Conservation (phyloP, 768 basidiomycete genomes). For the Roridomyces roridus region DNA sequence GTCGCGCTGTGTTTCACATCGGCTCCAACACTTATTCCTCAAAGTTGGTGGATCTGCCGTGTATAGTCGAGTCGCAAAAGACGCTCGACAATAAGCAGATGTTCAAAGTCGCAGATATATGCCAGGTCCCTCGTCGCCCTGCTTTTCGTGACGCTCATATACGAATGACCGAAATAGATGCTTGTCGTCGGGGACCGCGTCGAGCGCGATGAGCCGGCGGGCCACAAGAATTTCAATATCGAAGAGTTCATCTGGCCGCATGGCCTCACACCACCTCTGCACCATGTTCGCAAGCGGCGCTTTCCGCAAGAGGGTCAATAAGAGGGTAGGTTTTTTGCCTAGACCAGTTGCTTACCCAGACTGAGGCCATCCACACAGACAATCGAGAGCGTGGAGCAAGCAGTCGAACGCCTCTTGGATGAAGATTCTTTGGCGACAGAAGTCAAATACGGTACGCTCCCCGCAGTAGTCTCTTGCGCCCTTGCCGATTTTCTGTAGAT, state of each 20-base stretch:
- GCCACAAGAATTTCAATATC: constrained; percentile 78
- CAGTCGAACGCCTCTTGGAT: constrained; percentile 86
- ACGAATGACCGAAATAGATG: constrained; percentile 64
- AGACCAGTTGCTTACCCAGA: neutral
- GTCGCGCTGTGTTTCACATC: constrained; percentile 89
- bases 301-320: constrained; percentile 91
- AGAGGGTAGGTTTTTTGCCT: constrained; percentile 55
- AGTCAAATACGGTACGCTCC: constrained; percentile 72
- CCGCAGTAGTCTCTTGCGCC: neutral
- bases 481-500: constrained; percentile 48
- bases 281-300: constrained; percentile 87
- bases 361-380: constrained; percentile 53
- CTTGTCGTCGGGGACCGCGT: constrained; percentile 84
- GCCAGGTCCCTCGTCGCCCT: constrained; percentile 60
- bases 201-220: constrained; percentile 69
- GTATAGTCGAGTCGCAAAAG: constrained; percentile 94
- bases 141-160: constrained; percentile 22
- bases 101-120: constrained; percentile 99
- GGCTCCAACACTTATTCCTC: constrained; percentile 82
- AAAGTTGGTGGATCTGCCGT: constrained; percentile 95
- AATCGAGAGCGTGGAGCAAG: constrained; percentile 93
- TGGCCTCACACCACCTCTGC: constrained; percentile 92
- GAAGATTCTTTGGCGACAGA: constrained; percentile 78
- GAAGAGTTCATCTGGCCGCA: constrained; percentile 99
- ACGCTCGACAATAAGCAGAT: constrained; percentile 95